These are phyloP conservation scores for Populus davidiana DNA, from an alignment of 345 rosid species.

Conservation along the genomic window DNA sequence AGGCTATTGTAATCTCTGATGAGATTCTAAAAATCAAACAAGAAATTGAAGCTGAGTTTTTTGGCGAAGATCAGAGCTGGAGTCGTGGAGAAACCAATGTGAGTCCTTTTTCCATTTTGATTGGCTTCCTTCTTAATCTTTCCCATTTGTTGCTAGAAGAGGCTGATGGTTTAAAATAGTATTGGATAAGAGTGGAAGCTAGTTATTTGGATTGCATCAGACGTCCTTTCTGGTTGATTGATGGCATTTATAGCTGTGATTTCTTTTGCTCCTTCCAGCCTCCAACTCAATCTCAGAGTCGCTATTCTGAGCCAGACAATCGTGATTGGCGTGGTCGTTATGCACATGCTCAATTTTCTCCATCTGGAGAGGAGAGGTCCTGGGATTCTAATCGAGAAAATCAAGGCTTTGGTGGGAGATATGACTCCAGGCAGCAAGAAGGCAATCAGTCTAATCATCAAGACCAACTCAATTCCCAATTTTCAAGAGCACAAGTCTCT, in stretches of 20 bases:
- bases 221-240: neutral
- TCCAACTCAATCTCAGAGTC: slow-evolving; percentile 48
- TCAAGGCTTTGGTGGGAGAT: slow-evolving; percentile 42
- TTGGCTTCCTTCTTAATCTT: neutral
- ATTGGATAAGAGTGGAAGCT: neutral
- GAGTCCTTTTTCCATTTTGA: slow-evolving; percentile 23
- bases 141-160: neutral
- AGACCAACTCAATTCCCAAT: slow-evolving; percentile 49
- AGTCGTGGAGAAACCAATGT: slow-evolving; percentile 58
- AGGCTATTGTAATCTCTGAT: slow-evolving; percentile 54
- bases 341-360: slow-evolving; percentile 52
- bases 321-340: slow-evolving; percentile 90
- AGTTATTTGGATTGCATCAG: neutral
- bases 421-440: slow-evolving; percentile 48
- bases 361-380: slow-evolving; percentile 68
- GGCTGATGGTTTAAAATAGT: neutral
- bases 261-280: slow-evolving; percentile 33
- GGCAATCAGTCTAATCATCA: slow-evolving; percentile 45
- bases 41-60: slow-evolving; percentile 68
- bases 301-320: slow-evolving; percentile 76
- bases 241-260: neutral
- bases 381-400: slow-evolving; percentile 53
- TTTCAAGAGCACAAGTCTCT: slow-evolving; percentile 41
- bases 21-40: slow-evolving; percentile 59
- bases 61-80: slow-evolving; percentile 80